phyloP scores from a whole-genome alignment of 345 rosid species.

The Aquilaria malaccensis region DNA sequence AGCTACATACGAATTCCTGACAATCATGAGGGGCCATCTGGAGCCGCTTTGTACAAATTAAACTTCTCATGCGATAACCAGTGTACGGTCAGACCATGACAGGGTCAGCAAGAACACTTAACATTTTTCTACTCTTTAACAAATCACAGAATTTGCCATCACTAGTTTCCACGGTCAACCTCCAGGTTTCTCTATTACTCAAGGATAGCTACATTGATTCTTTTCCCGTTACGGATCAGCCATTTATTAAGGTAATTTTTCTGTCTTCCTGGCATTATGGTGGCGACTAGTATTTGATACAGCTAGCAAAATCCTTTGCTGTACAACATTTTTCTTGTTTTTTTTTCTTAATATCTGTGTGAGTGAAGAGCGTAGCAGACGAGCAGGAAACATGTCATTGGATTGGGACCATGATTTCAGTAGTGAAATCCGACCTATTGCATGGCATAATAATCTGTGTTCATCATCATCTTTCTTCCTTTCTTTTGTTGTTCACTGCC shows the following conservation, averaged over 20 bases:
- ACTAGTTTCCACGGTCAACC: conserved; percentile 9
- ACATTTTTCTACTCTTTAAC: neutral
- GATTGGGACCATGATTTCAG: neutral
- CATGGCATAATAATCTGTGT: neutral
- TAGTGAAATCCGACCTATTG: neutral
- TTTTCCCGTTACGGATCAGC: conserved; percentile 63
- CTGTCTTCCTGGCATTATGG: neutral
- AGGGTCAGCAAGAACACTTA: conserved; percentile 46
- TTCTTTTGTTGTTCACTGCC: no score
- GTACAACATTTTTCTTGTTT: neutral
- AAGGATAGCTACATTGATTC: conserved; percentile 94
- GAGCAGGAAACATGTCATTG: neutral
- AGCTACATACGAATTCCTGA: conserved; percentile 64
- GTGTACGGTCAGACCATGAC: conserved; percentile 85
- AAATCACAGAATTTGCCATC: conserved; percentile 2
- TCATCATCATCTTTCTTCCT: no score
- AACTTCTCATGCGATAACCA: conserved; percentile 84
- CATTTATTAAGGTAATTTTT: conserved; percentile 66
- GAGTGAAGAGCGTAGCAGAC: neutral
- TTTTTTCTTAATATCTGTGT: neutral
- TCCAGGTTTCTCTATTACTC: conserved; percentile 87
- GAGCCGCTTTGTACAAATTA: conserved; percentile 84
- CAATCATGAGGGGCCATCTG: conserved; percentile 61
- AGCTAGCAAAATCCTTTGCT: neutral
- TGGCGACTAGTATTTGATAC: neutral